Conservation (phyloP, 768 basidiomycete genomes). For the Macrolepiota fuliginosa region DNA sequence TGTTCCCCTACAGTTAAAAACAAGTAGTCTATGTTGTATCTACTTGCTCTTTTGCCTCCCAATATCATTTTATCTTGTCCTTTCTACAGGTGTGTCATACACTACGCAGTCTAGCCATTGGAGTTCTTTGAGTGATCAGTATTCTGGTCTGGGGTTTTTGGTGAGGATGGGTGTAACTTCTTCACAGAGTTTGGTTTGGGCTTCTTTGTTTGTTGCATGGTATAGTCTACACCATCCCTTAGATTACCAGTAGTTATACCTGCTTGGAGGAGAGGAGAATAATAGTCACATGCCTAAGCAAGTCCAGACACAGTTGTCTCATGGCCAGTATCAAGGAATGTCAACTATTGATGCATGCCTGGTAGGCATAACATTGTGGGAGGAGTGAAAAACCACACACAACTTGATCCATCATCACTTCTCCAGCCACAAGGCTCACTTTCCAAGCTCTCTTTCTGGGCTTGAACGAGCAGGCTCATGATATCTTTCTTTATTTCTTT, state of each 20-base stretch:
- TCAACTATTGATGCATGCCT: slow-evolving; percentile 28
- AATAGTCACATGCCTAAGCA: slow-evolving; percentile 36
- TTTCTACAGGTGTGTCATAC: slow-evolving; percentile 21
- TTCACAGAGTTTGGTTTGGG: slow-evolving; percentile 42
- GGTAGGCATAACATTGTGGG: neutral
- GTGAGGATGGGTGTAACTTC: slow-evolving; percentile 42
- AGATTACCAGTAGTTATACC: neutral
- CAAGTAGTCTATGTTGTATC: too few relatives aligned
- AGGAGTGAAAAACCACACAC: slow-evolving; percentile 23
- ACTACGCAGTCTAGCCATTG: slow-evolving; percentile 39
- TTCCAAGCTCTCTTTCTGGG: slow-evolving; percentile 35
- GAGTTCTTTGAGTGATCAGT: slow-evolving; percentile 39
- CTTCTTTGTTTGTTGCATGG: slow-evolving; percentile 39
- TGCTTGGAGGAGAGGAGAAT: neutral
- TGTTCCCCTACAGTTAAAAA: too few relatives aligned
- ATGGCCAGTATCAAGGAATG: slow-evolving; percentile 40
- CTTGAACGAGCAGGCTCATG: slow-evolving; percentile 47
- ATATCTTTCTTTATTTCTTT: too few relatives aligned
- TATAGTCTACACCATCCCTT: slow-evolving; percentile 34
- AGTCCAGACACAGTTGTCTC: too few relatives aligned
- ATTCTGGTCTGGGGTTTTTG: slow-evolving; percentile 36
- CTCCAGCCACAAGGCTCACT: slow-evolving; percentile 31
- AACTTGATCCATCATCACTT: slow-evolving; percentile 51
- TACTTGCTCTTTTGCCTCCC: too few relatives aligned
- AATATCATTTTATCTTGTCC: too few relatives aligned